Evolutionary conservation across 2,329 filamentous ascomycete species (phyloP), one percentile per base, ranked within the genome.

Genomic region (Dendrostoma leiphaemia): DNA sequence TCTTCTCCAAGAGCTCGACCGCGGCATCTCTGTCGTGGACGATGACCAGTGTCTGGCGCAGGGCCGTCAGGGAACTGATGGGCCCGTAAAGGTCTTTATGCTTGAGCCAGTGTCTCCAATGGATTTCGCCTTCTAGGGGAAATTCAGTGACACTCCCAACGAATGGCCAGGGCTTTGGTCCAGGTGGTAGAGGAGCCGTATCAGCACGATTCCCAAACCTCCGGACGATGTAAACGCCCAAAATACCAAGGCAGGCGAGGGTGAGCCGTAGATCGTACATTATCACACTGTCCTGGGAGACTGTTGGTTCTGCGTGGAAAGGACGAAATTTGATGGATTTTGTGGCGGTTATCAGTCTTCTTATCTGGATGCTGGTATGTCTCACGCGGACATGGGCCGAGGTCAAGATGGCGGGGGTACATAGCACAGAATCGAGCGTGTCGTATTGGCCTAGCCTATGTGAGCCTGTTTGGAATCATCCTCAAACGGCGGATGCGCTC

Each of bases 101-200:
- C 54, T 71, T 68, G 28, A 71, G 47, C 73, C 73, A 77, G 51
- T 75, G 72, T 43, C 68, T 58, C 55, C 66, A 72, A 54, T 75
- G 71, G 4, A 62, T 65, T 6, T 55, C 59, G 1, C 67, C 70
- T 0, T 54, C 48, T 0, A 68, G 63, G 0, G 79, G 79, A 10
- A 82, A 63, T 57, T 82, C 77, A 1, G 60, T 57, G 15, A 81
- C 58, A 59, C 82, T 82, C 4, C 80, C 80, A 4, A 82, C 28
- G 0, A 82, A 13, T 0, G 77, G 76, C 6, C 75, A 61, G 0
- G 70, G 70, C 34, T 68, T 77, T 0, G 80, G 80, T 0, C 80
- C 80, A 1, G 79, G 80, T 1, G 78, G 80, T 0, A 51, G 31
- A 15, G 37, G 29, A 9, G 35, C 12, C 5, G 6, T 35, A 6